A percentile compares a stretch with the other conserved stretches of the same genome.
phyloP scores from a whole-genome alignment of 441 rosid species.

The Hypseocharis bilobata region DNA sequence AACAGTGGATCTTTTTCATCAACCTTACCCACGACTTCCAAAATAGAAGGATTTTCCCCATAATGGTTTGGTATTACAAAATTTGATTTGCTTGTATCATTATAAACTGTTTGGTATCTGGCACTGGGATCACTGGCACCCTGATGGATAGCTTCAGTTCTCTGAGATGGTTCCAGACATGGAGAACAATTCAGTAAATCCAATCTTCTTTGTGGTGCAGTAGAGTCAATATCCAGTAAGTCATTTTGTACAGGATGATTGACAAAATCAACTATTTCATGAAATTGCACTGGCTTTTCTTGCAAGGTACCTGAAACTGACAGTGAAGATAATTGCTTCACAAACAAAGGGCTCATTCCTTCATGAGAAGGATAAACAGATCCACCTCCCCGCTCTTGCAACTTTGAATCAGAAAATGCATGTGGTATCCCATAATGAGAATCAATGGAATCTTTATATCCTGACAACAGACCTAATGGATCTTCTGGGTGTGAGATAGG shows the following conservation, averaged over 20 bases:
- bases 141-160: conserved; percentile 24
- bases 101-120: conserved; percentile 13
- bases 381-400: conserved; percentile 42
- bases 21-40: conserved; percentile 20
- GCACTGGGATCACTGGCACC: conserved; percentile 19
- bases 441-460: conserved; percentile 37
- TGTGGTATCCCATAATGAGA: conserved; percentile 41
- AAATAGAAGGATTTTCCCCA: conserved; percentile 24
- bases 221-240: conserved; percentile 27
- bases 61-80: conserved; percentile 15
- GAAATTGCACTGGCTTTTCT: conserved; percentile 32
- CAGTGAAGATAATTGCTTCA: conserved; percentile 28
- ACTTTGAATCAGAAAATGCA: conserved; percentile 59
- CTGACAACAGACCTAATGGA: conserved; percentile 33
- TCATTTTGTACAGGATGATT: conserved; percentile 29
- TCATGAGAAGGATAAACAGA: conserved; percentile 47
- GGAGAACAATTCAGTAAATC: conserved; percentile 23
- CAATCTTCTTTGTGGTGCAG: conserved; percentile 21
- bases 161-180: conserved; percentile 20
- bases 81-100: conserved; percentile 14
- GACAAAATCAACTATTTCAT: conserved; percentile 25
- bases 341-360: conserved; percentile 41
- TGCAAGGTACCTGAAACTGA: conserved; percentile 23
- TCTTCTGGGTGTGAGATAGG: conserved; percentile 30
- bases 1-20: conserved; percentile 20